Evolutionary conservation across 108 stramenopile genomes (phyloP).

Genomic region (Cyclotella cryptica): DNA sequence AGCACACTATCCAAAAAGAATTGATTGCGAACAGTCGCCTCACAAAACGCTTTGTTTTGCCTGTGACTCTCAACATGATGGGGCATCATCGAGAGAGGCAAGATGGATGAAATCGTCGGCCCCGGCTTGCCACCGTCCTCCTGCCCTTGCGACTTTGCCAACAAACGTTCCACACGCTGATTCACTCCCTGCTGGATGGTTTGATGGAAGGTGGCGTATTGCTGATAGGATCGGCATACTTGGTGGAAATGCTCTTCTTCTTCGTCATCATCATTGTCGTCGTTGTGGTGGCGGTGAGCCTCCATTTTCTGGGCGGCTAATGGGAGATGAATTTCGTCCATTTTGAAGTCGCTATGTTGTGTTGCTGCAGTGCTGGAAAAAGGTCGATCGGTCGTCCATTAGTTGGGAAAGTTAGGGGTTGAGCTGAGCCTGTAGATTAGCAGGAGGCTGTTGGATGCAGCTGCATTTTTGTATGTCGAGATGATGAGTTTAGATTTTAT

Average conservation of each 20-base stretch:
- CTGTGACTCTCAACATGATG: slow-evolving; percentile 53
- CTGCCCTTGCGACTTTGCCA: slow-evolving; percentile 19
- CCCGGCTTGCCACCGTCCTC: slow-evolving; percentile 21
- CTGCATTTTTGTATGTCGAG: too few relatives aligned
- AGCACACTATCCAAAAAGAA: slow-evolving; percentile 82
- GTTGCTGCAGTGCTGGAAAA: too few relatives aligned
- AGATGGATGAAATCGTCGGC: slow-evolving; percentile 36
- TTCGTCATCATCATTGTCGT: slow-evolving; percentile 50
- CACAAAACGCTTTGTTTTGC: slow-evolving; percentile 46
- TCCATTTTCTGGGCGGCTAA: slow-evolving; percentile 14
- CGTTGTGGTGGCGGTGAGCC: background rate
- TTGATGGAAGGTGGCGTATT: slow-evolving; percentile 77
- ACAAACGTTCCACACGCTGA: slow-evolving; percentile 46
- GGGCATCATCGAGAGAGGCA: slow-evolving; percentile 56
- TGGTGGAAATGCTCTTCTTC: slow-evolving; percentile 76
- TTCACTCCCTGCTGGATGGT: slow-evolving; percentile 51
- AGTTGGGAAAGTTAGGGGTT: too few relatives aligned
- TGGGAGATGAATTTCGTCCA: background rate
- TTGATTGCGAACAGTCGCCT: slow-evolving; percentile 85
- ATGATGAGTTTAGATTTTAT: too few relatives aligned
- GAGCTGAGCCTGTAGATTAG: too few relatives aligned
- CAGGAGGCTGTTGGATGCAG: too few relatives aligned
- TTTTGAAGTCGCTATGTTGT: too few relatives aligned
- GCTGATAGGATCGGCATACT: slow-evolving; percentile 76
- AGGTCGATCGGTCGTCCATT: too few relatives aligned